Percentiles rank a stretch among this genome's conserved stretches.
Conservation (phyloP, 495 filamentous ascomycete genomes). For the Aspergillus olivimuriae region DNA sequence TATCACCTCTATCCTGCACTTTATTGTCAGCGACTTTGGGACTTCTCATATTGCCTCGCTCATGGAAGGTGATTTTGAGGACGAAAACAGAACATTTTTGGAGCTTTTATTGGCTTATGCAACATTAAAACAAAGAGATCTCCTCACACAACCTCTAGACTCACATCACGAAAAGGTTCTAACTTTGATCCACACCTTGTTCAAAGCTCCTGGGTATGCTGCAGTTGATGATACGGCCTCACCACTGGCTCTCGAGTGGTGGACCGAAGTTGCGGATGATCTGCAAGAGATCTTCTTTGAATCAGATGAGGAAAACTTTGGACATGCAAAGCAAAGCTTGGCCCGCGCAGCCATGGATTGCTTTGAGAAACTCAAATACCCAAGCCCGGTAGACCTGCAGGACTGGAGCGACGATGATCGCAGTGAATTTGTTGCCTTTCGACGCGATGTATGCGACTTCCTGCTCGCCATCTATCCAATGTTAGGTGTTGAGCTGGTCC, state of each 20-base stretch:
- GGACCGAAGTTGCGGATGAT: conserved; percentile 51
- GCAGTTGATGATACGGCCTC: conserved; percentile 74
- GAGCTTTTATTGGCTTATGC: conserved; percentile 64
- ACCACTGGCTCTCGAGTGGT: conserved; percentile 74
- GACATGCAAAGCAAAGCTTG: conserved; percentile 28
- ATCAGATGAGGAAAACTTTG: conserved; percentile 16
- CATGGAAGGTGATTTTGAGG: conserved; percentile 53
- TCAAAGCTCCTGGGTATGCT: conserved; percentile 65
- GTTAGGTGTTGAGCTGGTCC: conserved; percentile 60
- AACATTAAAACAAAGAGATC: conserved; percentile 21
- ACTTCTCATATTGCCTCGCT: conserved; percentile 37
- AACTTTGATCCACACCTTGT: conserved; percentile 51
- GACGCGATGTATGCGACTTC: conserved; percentile 76
- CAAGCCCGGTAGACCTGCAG: conserved; percentile 20
- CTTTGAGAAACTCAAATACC: conserved; percentile 36
- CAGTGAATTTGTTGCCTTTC: conserved; percentile 66
- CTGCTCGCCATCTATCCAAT: conserved; percentile 69
- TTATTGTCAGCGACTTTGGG: conserved; percentile 30
- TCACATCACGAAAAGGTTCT: conserved; percentile 36
- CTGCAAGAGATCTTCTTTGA: conserved; percentile 27
- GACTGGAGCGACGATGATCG: conserved; percentile 68
- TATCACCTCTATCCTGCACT: conserved; percentile 20
- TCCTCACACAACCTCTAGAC: conserved; percentile 25
- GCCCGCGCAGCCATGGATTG: conserved; percentile 31
- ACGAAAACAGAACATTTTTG: conserved; percentile 62